Evolutionary conservation across 2,329 filamentous ascomycete species (phyloP).

Genomic region (Cytospora piceicola): DNA sequence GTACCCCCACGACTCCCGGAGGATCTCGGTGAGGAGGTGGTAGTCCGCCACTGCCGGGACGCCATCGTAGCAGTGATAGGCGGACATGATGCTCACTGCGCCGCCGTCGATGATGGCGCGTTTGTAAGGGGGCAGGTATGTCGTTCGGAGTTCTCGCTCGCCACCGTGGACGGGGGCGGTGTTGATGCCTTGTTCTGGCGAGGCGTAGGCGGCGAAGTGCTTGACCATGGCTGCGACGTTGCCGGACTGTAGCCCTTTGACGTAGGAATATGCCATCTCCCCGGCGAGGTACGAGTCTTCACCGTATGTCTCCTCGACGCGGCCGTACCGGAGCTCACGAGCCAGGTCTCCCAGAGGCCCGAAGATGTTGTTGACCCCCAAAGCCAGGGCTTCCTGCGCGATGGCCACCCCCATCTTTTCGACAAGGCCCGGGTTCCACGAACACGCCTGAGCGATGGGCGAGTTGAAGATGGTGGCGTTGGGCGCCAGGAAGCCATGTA

Average conservation of each 20-base stretch:
- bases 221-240: slow-evolving; percentile 75
- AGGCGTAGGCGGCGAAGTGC: slow-evolving; percentile 72
- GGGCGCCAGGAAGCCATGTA: slow-evolving; percentile 71
- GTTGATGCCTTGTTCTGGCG: slow-evolving; percentile 74
- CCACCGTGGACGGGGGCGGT: slow-evolving; percentile 61
- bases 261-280: slow-evolving; percentile 65
- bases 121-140: slow-evolving; percentile 65
- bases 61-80: slow-evolving; percentile 76
- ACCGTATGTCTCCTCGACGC: slow-evolving; percentile 74
- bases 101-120: slow-evolving; percentile 71
- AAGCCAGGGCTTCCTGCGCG: slow-evolving; percentile 64
- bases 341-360: slow-evolving; percentile 72
- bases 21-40: slow-evolving; percentile 68
- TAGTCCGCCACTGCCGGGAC: slow-evolving; percentile 68
- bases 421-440: slow-evolving; percentile 68
- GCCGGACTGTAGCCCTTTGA: slow-evolving; percentile 62
- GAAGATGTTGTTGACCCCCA: slow-evolving; percentile 76
- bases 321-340: slow-evolving; percentile 70
- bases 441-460: slow-evolving; percentile 72
- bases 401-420: slow-evolving; percentile 70
- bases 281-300: slow-evolving; percentile 71
- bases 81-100: slow-evolving; percentile 72
- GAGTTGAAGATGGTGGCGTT: slow-evolving; percentile 82
- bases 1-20: slow-evolving; percentile 72
- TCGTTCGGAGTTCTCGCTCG: slow-evolving; percentile 58